Conservation (phyloP, 306 rosid genomes). For the Adenanthera pavonina region DNA sequence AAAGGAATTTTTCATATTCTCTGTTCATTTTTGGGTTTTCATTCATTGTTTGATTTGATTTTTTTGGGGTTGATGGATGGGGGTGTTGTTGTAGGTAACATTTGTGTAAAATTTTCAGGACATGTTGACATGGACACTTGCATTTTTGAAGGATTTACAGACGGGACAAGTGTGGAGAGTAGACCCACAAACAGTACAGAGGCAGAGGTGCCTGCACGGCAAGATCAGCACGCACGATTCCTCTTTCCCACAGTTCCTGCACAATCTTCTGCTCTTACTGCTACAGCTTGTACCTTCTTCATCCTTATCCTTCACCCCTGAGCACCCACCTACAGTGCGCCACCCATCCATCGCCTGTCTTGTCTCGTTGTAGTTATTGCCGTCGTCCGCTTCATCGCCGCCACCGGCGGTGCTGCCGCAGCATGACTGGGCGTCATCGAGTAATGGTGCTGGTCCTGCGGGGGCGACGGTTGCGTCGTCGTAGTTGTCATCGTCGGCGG, state of each 20-base stretch:
- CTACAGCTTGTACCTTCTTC: constrained; percentile 21
- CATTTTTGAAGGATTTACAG: constrained; percentile 83
- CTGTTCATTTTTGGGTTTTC: background rate
- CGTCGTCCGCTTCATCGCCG: background rate
- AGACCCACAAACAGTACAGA: constrained; percentile 82
- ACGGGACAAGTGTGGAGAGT: constrained; percentile 77
- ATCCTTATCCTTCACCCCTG: constrained; percentile 30
- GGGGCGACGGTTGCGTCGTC: constrained; percentile 25
- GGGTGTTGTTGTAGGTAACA: background rate
- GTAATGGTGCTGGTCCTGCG: background rate
- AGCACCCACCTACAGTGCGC: constrained; percentile 40
- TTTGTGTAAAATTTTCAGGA: constrained; percentile 33
- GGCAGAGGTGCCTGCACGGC: constrained; percentile 92
- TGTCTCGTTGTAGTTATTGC: background rate
- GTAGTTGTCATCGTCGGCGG: background rate
- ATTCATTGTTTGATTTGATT: background rate
- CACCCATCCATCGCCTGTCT: constrained; percentile 19
- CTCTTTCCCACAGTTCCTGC: constrained; percentile 77
- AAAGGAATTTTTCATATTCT: too few relatives aligned
- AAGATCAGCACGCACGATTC: constrained; percentile 85
- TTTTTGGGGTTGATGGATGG: too few relatives aligned
- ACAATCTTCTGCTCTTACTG: constrained; percentile 40
- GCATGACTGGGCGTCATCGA: constrained; percentile 69
- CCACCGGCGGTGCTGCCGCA: constrained; percentile 62
- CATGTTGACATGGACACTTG: constrained; percentile 81